phyloP scores from a whole-genome alignment of 768 basidiomycete species.

The Hygrophoropsis aurantiaca region DNA sequence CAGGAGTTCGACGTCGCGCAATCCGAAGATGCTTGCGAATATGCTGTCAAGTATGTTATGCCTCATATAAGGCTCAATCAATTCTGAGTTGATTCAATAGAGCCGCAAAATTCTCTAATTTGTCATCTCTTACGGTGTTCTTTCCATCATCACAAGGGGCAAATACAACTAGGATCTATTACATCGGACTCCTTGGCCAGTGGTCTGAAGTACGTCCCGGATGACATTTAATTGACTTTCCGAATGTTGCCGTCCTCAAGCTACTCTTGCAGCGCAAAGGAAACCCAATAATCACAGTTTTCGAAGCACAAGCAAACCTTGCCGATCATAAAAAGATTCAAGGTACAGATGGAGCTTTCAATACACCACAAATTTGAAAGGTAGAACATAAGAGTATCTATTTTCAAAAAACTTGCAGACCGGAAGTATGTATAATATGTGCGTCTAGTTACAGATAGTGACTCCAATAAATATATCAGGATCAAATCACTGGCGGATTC shows the following conservation, averaged over 20 bases:
- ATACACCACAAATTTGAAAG: constrained; percentile 38
- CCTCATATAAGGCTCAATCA: background rate
- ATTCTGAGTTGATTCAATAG: constrained; percentile 35
- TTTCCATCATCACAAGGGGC: constrained; percentile 81
- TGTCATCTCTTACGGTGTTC: constrained; percentile 80
- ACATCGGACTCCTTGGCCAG: constrained; percentile 81
- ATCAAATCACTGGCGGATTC: background rate
- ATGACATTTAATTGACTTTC: background rate
- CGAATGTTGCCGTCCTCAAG: background rate
- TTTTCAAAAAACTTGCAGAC: too few species aligned
- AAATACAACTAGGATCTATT: constrained; percentile 75
- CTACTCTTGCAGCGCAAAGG: constrained; percentile 57
- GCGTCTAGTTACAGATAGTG: too few species aligned
- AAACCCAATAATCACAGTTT: constrained; percentile 81
- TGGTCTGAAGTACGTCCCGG: constrained; percentile 69
- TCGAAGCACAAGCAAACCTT: constrained; percentile 83
- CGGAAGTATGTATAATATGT: too few species aligned
- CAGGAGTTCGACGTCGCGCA: constrained; percentile 75
- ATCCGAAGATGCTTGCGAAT: constrained; percentile 80
- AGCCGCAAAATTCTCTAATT: constrained; percentile 81
- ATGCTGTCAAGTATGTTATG: constrained; percentile 67
- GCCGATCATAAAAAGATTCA: constrained; percentile 88
- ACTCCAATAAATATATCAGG: too few species aligned
- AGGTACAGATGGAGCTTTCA: constrained; percentile 67
- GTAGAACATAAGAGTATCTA: too few species aligned